phyloP scores from a whole-genome alignment of 75 land plant species.

The Chamaecyparis obtusa region DNA sequence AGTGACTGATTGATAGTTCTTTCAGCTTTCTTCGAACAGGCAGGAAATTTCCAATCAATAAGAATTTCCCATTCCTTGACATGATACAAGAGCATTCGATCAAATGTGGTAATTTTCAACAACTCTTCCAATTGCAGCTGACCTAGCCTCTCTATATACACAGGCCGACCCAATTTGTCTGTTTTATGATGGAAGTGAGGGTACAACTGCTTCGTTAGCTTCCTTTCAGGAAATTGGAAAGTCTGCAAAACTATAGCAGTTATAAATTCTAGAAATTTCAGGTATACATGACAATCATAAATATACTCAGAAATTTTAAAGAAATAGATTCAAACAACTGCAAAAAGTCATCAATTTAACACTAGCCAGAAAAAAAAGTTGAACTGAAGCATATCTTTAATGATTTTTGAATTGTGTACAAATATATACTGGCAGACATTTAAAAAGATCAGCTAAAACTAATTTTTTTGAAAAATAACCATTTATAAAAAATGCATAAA shows the following conservation, averaged over 20 bases:
- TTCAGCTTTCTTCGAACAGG: constrained; percentile 42
- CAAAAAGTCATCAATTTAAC: neutral
- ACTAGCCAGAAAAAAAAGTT: neutral
- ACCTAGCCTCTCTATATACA: constrained; percentile 39
- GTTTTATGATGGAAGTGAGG: constrained; percentile 50
- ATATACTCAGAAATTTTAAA: neutral
- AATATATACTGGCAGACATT: neutral
- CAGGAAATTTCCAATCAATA: constrained; percentile 39
- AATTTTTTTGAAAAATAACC: neutral
- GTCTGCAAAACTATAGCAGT: constrained; percentile 25
- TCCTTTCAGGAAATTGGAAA: constrained; percentile 44
- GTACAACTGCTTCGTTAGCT: constrained; percentile 28
- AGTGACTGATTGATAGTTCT: constrained; percentile 23
- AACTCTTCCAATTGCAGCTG: constrained; percentile 41
- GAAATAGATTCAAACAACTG: neutral
- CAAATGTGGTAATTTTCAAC: constrained; percentile 28
- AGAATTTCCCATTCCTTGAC: constrained; percentile 40
- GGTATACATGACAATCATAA: neutral
- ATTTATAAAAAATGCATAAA: neutral
- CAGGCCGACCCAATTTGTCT: constrained; percentile 37
- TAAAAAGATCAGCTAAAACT: neutral
- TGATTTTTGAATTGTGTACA: neutral
- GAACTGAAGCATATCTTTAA: neutral
- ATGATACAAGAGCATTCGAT: constrained; percentile 37
- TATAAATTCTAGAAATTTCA: neutral